These are phyloP conservation scores for Lecanosticta acicola DNA, from an alignment of 2,329 filamentous ascomycete species.

Conservation along the genomic window DNA sequence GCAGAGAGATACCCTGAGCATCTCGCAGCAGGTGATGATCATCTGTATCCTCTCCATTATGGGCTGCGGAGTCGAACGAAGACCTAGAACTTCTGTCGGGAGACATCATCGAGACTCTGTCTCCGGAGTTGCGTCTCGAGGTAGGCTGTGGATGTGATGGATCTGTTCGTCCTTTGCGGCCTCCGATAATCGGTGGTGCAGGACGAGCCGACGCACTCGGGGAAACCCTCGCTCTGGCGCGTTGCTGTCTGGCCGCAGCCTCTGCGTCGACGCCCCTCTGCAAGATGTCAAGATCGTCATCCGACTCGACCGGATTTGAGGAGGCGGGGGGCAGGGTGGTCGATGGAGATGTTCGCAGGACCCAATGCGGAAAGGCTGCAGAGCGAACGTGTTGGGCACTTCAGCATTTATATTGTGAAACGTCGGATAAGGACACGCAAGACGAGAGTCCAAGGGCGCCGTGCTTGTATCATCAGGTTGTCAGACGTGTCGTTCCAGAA, in stretches of 20 bases:
- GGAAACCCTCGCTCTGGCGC: slow-evolving; percentile 5
- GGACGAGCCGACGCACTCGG: slow-evolving; percentile 5
- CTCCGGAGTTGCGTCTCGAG: background rate
- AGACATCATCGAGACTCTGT: slow-evolving; percentile 3
- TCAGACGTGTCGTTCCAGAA: slow-evolving; percentile 3
- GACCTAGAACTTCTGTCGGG: slow-evolving; percentile 4
- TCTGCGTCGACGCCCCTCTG: background rate
- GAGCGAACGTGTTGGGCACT: background rate
- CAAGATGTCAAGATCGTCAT: slow-evolving; percentile 7
- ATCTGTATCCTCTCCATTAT: slow-evolving; percentile 4
- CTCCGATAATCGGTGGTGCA: background rate
- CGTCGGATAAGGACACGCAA: background rate
- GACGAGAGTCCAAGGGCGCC: background rate
- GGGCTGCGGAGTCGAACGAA: slow-evolving; percentile 9
- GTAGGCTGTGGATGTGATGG: background rate
- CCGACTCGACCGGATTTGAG: slow-evolving; percentile 8
- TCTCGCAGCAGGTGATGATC: slow-evolving; percentile 10
- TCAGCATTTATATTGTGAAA: background rate
- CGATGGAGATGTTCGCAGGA: background rate
- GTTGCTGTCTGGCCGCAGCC: background rate
- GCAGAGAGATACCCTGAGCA: slow-evolving; percentile 2
- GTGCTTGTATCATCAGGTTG: too few species aligned
- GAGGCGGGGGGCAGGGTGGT: background rate
- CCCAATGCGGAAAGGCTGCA: too few species aligned
- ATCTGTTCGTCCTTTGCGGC: background rate